Conservation (phyloP, 352 stramenopile genomes). For the Phytophthora crassamura region DNA sequence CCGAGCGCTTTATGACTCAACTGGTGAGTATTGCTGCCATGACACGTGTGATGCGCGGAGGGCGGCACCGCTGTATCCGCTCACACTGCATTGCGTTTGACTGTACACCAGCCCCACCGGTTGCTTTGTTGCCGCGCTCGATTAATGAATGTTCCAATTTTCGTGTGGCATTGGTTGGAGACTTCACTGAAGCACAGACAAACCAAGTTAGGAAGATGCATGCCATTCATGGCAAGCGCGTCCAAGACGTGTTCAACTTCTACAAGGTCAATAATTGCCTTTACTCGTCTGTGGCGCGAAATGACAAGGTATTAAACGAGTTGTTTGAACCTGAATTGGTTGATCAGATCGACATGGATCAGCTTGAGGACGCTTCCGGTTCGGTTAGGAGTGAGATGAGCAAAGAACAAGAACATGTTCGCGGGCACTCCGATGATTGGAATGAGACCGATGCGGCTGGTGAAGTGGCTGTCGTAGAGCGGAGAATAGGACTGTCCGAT, state of each 20-base stretch:
- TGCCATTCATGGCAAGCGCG: not conserved
- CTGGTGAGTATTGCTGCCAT: not conserved
- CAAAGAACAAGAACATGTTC: slow-evolving; percentile 5
- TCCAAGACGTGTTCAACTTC: not conserved
- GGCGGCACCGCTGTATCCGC: no score
- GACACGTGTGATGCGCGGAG: slow-evolving; percentile 5
- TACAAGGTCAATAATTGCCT: slow-evolving; percentile 4
- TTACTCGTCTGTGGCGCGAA: not conserved
- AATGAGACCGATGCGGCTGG: not conserved
- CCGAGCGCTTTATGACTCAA: slow-evolving; percentile 4
- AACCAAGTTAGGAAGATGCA: slow-evolving; percentile 1
- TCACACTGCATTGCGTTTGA: slow-evolving; percentile 2
- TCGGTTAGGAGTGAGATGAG: not conserved
- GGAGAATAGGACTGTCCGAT: slow-evolving; percentile 1
- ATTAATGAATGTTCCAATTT: not conserved
- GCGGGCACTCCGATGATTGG: not conserved
- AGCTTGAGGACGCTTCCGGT: not conserved
- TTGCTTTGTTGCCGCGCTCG: not conserved
- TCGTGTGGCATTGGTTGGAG: not conserved
- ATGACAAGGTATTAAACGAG: no score
- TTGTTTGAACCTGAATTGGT: not conserved
- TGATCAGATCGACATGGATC: not conserved
- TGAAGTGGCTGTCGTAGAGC: slow-evolving; percentile 1
- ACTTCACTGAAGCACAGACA: slow-evolving; percentile 1
- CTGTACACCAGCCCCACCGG: not conserved